Evolutionary conservation across 1,139 yeast species (phyloP), one percentile per base, ranked within the genome.

Genomic region (Candida tetrigidarum): DNA sequence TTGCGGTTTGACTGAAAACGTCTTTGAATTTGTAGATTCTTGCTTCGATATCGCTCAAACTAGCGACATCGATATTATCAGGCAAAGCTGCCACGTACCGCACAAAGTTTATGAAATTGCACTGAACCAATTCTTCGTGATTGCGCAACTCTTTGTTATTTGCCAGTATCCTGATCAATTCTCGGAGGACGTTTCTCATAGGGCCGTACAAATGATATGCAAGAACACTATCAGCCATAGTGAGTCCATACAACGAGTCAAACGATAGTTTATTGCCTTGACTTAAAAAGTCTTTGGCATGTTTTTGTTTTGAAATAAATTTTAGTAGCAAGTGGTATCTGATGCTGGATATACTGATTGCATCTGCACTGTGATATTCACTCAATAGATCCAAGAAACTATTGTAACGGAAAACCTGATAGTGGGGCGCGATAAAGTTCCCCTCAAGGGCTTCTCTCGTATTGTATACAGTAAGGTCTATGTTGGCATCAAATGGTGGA

Each of bases 301-400:
- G 47, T 35, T 58, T 54, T 42, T 64, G 68, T 30, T 68, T 54
- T 3, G 56, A 50, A 14, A 71, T 57, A 39, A 73, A 72, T 46
- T 71, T 72, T 8, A 60, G 52, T 20, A 74, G 57, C 3, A 75
- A 70, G 42, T 69, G 71, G 41, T 63, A 62, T 23, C 80, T 53
- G n/a, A 70, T 63, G 30, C 56, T 63, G 14, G 76, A 74, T 57
- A 73, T 73, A 48, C 65, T 71, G n/a, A 71, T 59, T 0, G 78
- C 72, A 51, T 74, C 79, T 40, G 62, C 62, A 16, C 55, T 52
- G 43, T 67, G 76, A 44, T 67, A 69, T 10, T 62, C 70, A 19
- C 62, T 50, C 22, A 72, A 44, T 19, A 67, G 57, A 25, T 67
- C 70, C 12, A 73, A 58, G 49, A 67, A 74, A 41, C 60, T 62